Base-by-base conservation (phyloP, 768 basidiomycete species). In the Boletus sp. region DNA sequence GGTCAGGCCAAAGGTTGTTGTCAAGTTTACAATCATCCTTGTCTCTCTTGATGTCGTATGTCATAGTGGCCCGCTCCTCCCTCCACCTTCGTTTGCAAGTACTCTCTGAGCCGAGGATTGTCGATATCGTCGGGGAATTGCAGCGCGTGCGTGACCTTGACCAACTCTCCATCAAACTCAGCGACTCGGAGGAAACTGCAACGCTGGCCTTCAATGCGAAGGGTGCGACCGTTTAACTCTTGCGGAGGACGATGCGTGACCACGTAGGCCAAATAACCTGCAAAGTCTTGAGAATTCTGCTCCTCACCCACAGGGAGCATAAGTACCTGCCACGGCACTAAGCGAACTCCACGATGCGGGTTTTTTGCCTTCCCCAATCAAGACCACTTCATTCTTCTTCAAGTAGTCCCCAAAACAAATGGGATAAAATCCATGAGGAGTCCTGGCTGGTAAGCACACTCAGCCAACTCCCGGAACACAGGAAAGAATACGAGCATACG, bases 391-490 rank as follows among this genome's bases (percentile, higher is more conserved):
- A 3, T 64, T 57, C 7, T 53, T 43, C 38, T 39, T 39, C n/a
- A n/a, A n/a, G 38, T 51, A 50, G 15, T 61, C 21, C 60, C 64
- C 37, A 61, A 43, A 46, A 63, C 41, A n/a, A 56, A 60, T 14
- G 69, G 69, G 25, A 70, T 47, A 44, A 66, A 69, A 13, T 69
- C 64, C 38, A 50, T 50, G 41, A 70, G 43, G 33, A 58, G 34
- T 23, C 69, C 62, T n/a, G 39, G 27, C 62, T 70, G 14, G 21
- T 21, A 35, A 19, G 1, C 7, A 15, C 42, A 19, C 5, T 55
- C 42, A 55, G 44, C 14, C 27, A 17, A 37, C 14, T 33, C 25
- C 23, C 8, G 7, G 34, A 23, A 39, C 14, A 27, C 13, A 9
- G 21, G 7, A 39, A 40, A n/a, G 29, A 35, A 17, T 3, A 33